Conservation (phyloP, 2,329 filamentous ascomycete genomes). For the Coniochaeta pulveracea region DNA sequence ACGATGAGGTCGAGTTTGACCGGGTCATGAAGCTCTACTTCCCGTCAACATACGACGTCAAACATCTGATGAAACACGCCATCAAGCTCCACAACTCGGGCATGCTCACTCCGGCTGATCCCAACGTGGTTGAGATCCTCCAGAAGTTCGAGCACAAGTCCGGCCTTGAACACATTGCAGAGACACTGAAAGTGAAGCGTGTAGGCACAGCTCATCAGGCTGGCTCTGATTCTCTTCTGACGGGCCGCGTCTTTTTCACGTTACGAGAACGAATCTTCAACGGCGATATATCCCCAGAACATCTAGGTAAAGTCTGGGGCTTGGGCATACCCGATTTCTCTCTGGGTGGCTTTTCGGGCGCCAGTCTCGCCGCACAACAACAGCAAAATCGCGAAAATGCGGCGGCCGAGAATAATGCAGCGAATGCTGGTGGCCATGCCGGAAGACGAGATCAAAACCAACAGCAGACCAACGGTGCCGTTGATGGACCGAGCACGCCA, state of each 20-base stretch:
- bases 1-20: constrained; percentile 84
- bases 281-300: constrained; percentile 68
- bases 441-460: constrained; percentile 18
- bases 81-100: constrained; percentile 55
- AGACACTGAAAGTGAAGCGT: constrained; percentile 82
- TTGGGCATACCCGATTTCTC: constrained; percentile 62
- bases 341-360: constrained; percentile 14
- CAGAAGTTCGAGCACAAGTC: constrained; percentile 83
- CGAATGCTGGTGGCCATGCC: constrained; percentile 11
- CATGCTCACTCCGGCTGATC: constrained; percentile 52
- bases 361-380: too few species aligned
- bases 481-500: constrained; percentile 48
- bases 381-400: too few species aligned
- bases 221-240: constrained; percentile 86
- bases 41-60: constrained; percentile 88
- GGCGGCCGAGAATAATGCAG: constrained; percentile 23
- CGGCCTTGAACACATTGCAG: constrained; percentile 85
- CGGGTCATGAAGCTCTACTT: constrained; percentile 86
- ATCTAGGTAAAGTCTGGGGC: constrained; percentile 87
- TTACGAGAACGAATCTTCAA: constrained; percentile 83
- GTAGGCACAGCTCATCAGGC: constrained; percentile 84
- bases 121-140: constrained; percentile 60
- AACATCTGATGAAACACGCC: constrained; percentile 90
- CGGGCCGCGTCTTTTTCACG: constrained; percentile 89
- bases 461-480: constrained; percentile 34